Evolutionary conservation across 1,284 basidiomycete genomes (phyloP).

Genomic region (Naganishia cerealis): DNA sequence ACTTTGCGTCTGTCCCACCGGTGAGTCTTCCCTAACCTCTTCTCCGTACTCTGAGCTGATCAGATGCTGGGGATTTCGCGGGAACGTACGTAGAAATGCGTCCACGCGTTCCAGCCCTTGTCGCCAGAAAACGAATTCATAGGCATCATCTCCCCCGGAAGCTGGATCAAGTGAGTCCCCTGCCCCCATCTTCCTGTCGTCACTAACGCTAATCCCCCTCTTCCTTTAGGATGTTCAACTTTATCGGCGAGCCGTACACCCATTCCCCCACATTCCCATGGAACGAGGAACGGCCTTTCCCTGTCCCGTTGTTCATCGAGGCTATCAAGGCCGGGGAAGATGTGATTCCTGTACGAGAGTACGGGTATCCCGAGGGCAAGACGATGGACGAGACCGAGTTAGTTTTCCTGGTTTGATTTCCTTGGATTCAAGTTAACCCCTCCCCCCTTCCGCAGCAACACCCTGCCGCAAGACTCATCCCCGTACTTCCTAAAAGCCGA

Average conservation of each 20-base stretch:
- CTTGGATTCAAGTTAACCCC: not conserved
- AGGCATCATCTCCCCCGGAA: slow-evolving; percentile 32
- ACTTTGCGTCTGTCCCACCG: slow-evolving; percentile 33
- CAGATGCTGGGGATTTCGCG: not conserved
- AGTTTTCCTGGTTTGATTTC: not conserved
- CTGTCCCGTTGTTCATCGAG: slow-evolving; percentile 32
- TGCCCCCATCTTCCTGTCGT: not conserved
- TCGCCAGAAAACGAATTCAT: slow-evolving; percentile 31
- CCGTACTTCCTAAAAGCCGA: slow-evolving; percentile 33
- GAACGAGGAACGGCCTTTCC: slow-evolving; percentile 29
- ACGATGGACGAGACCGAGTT: slow-evolving; percentile 24
- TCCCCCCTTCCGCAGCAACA: slow-evolving; percentile 11
- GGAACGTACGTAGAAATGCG: slow-evolving; percentile 13
- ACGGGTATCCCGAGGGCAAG: slow-evolving; percentile 26
- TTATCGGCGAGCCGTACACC: slow-evolving; percentile 32
- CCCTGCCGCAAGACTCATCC: slow-evolving; percentile 15
- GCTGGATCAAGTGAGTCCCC: slow-evolving; percentile 28
- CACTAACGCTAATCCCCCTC: not conserved
- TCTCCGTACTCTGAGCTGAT: not conserved
- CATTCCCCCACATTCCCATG: slow-evolving; percentile 28
- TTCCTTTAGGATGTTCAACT: slow-evolving; percentile 29
- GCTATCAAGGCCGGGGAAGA: slow-evolving; percentile 33
- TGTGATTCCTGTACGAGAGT: slow-evolving; percentile 29
- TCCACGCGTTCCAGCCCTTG: slow-evolving; percentile 30
- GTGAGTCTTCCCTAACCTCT: slow-evolving; percentile 13